phyloP scores from a whole-genome alignment of 2,329 filamentous ascomycete species.

The Trichoderma arundinaceum region DNA sequence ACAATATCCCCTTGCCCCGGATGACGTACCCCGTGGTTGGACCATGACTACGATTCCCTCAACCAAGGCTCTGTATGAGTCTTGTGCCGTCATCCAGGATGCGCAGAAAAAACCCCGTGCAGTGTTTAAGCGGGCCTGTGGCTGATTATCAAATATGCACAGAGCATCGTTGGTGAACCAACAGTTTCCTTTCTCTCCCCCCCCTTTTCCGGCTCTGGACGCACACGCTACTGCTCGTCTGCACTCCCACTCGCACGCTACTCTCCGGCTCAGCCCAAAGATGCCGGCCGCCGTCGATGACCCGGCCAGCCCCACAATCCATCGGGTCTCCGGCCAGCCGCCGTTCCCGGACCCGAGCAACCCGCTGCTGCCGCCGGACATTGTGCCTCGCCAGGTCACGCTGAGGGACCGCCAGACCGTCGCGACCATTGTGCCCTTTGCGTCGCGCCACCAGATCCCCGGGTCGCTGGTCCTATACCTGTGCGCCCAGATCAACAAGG shows the following conservation, averaged over 20 bases:
- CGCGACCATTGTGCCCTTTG: constrained; percentile 83
- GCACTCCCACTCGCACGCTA: constrained; percentile 1
- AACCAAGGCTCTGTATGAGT: not conserved
- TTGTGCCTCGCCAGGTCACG: constrained; percentile 77
- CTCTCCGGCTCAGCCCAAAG: constrained; percentile 35
- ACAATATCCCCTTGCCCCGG: not conserved
- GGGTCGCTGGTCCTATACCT: constrained; percentile 76
- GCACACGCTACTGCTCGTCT: constrained; percentile 20
- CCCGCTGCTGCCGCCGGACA: constrained; percentile 69
- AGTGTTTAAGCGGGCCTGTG: constrained; percentile 28
- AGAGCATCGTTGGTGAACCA: constrained; percentile 27
- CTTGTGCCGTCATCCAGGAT: constrained; percentile 1
- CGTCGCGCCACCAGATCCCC: constrained; percentile 77
- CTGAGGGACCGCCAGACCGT: constrained; percentile 83
- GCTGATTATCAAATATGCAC: constrained; percentile 30
- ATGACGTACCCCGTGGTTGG: constrained; percentile 24
- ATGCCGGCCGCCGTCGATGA: constrained; percentile 85
- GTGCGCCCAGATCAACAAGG: constrained; percentile 82
- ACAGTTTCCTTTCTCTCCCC: constrained; percentile 24
- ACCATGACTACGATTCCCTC: constrained; percentile 4
- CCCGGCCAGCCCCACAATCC: constrained; percentile 71
- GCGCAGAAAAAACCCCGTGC: not conserved
- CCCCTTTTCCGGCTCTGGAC: constrained; percentile 8
- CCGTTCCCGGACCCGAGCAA: constrained; percentile 68
- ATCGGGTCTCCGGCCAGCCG: constrained; percentile 68